Percentiles rank a stretch among this genome's conserved stretches.
Conservation (phyloP, 164 flowering plant species). For the Stephania yunnanensis region DNA sequence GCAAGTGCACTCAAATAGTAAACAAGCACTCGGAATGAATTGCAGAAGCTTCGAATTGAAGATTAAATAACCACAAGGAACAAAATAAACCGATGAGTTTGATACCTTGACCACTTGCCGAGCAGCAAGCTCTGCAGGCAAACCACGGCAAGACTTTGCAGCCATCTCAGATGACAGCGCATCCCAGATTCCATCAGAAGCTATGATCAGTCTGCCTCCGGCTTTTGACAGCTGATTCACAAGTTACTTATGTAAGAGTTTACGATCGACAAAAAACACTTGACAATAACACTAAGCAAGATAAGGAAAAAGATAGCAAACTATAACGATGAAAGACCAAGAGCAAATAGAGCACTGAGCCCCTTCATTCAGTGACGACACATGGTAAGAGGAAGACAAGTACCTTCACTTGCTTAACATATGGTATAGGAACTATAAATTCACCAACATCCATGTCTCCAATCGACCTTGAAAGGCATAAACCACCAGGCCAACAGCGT, state of each 20-base stretch:
- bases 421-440: constrained; percentile 78
- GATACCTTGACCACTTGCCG: constrained; percentile 81
- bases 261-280: background rate
- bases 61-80: background rate
- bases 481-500: constrained; percentile 95
- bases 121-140: constrained; percentile 93
- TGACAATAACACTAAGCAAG: background rate
- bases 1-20: background rate
- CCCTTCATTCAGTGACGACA: background rate
- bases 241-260: constrained; percentile 14
- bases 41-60: background rate
- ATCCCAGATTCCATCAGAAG: constrained; percentile 97
- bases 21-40: background rate
- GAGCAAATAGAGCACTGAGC: background rate
- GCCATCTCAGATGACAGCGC: constrained; percentile 73
- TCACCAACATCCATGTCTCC: constrained; percentile 95
- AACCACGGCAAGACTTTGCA: constrained; percentile 74
- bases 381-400: background rate
- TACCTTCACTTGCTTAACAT: constrained; percentile 96
- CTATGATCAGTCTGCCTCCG: constrained; percentile 86
- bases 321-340: background rate
- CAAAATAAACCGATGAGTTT: background rate
- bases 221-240: constrained; percentile 53
- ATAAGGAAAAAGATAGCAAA: background rate
- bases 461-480: constrained; percentile 89